Evolutionary conservation across 495 filamentous ascomycete genomes (phyloP), one percentile per base, ranked within the genome.

Genomic region (Xylaria acuta): DNA sequence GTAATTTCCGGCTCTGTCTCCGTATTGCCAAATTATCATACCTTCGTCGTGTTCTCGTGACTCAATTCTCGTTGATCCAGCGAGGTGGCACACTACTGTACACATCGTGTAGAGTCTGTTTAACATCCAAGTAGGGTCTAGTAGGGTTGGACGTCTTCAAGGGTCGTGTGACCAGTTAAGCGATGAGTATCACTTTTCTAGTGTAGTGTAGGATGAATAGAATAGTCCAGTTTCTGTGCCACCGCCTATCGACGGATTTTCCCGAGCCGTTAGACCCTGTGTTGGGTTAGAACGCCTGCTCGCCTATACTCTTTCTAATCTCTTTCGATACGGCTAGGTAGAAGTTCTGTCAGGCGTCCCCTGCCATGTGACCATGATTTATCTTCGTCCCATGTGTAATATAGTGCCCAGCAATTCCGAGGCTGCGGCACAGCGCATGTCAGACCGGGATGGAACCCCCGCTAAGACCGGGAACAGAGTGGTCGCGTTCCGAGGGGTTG

Each of bases 391-490:
- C 65, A 67, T 49, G 65, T 67, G 65, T n/a, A 32, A 20, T 41
- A 51, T 43, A 27, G 16, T 56, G 47, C 27, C 25, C 25, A 53
- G 64, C 38, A 32, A 67, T 53, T 53, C 65, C 65, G 36, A 67
- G 65, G 20, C 8, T 67, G 47, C 65, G 65, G 65, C 65, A 49
- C 49, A 40, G 65, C 32, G 49, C 65, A 67, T 56, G 36, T 43
- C 38, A 59, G 53, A 69, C 67, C 67, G 67, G 67, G 53, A 69
- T 69, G 67, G 40, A 25, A 32, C 67, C n/a, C 49, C 40, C 67
- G 67, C 67, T 34, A 69, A 67, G 65, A 12, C 65, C 47, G 49
- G 65, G 67, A 36, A 14, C 25, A 54, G 25, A 36, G 25, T 34
- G 9, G 40, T 43, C 22, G 67, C 49, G 65, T 67, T 67, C 65